phyloP scores from a whole-genome alignment of 441 rosid species.

The Melastoma candidum region DNA sequence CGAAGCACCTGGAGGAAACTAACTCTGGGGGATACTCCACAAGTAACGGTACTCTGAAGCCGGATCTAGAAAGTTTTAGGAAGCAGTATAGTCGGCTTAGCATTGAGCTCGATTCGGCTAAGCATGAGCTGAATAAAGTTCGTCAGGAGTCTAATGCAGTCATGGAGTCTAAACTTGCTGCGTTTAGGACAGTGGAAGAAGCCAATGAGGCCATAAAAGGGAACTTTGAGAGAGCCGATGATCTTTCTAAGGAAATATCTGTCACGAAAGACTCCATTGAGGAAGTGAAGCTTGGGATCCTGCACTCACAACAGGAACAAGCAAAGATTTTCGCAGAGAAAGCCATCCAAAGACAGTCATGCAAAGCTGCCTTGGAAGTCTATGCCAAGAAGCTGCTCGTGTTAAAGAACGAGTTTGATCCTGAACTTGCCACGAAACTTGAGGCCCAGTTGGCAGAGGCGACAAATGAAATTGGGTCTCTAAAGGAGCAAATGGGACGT shows the following conservation, averaged over 20 bases:
- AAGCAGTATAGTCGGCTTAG: slow-evolving; percentile 44
- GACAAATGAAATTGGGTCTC: slow-evolving; percentile 39
- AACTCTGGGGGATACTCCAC: slow-evolving; percentile 28
- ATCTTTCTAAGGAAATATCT: slow-evolving; percentile 61
- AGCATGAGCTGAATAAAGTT: slow-evolving; percentile 66
- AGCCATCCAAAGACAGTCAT: slow-evolving; percentile 48
- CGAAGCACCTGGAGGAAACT: slow-evolving; percentile 41
- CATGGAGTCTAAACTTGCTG: slow-evolving; percentile 44
- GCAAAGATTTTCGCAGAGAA: slow-evolving; percentile 59
- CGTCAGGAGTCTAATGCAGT: slow-evolving; percentile 57
- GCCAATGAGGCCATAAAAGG: slow-evolving; percentile 47
- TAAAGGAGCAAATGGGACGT: slow-evolving; percentile 67
- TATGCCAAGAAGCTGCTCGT: slow-evolving; percentile 43
- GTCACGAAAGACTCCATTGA: slow-evolving; percentile 62
- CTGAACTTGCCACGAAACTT: slow-evolving; percentile 50
- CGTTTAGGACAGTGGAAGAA: slow-evolving; percentile 48
- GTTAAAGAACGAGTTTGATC: slow-evolving; percentile 60
- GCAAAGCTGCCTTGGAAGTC: slow-evolving; percentile 57
- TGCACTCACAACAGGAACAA: slow-evolving; percentile 60
- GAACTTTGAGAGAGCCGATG: slow-evolving; percentile 54
- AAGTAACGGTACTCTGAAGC: slow-evolving; percentile 35
- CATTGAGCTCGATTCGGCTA: slow-evolving; percentile 59
- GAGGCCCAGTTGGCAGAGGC: slow-evolving; percentile 60
- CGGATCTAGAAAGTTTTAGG: slow-evolving; percentile 43
- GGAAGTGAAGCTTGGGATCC: slow-evolving; percentile 60